A percentile compares a stretch with the other conserved stretches of the same genome.
Evolutionary conservation across 345 rosid species (phyloP).

Genomic region (Corchorus capsularis): DNA sequence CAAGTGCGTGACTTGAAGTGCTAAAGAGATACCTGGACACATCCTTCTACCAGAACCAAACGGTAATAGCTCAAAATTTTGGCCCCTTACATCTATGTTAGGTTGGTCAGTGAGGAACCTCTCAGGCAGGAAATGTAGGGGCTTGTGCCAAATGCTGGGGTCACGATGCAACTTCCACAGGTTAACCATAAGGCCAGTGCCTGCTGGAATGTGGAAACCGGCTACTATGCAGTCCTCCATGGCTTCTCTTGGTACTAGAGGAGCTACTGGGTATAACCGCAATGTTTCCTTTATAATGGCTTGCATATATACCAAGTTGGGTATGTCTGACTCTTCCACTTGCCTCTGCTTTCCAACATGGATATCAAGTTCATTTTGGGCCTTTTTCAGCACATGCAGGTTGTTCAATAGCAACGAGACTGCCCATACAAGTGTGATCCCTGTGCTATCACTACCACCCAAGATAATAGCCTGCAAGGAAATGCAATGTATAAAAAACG

Average conservation of each 20-base stretch:
- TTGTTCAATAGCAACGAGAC: constrained; percentile 44
- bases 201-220: too few relatives aligned
- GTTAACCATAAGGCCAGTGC: constrained; percentile 53
- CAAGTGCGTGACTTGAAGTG: constrained; percentile 42
- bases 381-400: constrained; percentile 29
- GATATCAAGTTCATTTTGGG: constrained; percentile 41
- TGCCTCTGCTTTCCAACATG: constrained; percentile 33
- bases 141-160: constrained; percentile 36
- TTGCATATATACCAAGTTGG: constrained; percentile 35
- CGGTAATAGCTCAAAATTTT: constrained; percentile 47
- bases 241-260: constrained; percentile 34
- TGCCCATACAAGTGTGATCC: constrained; percentile 44
- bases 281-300: constrained; percentile 53
- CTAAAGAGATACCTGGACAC: constrained; percentile 49
- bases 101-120: constrained; percentile 45
- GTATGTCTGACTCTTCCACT: constrained; percentile 45
- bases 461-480: constrained; percentile 47
- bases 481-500: neutral
- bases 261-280: constrained; percentile 34
- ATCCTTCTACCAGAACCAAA: constrained; percentile 57
- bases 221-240: constrained; percentile 37
- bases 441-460: constrained; percentile 48
- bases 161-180: constrained; percentile 60
- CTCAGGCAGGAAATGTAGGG: constrained; percentile 49
- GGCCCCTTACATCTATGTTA: constrained; percentile 41